These are phyloP conservation scores for Fusarium coicis DNA, from an alignment of 2,329 filamentous ascomycete species.

Conservation along the genomic window DNA sequence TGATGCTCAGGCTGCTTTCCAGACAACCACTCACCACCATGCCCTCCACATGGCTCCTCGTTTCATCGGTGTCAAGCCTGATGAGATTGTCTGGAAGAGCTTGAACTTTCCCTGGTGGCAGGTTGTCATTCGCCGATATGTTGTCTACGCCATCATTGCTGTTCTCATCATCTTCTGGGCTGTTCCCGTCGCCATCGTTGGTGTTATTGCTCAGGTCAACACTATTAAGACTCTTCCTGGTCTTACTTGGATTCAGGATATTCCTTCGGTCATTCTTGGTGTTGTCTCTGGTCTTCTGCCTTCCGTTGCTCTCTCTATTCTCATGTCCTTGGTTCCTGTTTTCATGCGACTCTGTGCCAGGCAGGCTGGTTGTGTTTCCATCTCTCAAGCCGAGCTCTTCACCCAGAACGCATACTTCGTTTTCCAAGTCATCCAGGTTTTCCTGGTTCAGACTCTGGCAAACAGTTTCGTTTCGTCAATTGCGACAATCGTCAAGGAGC, in stretches of 20 bases:
- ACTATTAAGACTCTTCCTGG: slow-evolving; percentile 75
- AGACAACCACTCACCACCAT: slow-evolving; percentile 83
- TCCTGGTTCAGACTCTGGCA: slow-evolving; percentile 84
- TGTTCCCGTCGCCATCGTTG: slow-evolving; percentile 80
- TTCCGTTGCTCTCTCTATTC: slow-evolving; percentile 77
- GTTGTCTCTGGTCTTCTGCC: slow-evolving; percentile 87
- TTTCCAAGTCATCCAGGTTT: slow-evolving; percentile 94
- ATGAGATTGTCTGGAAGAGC: slow-evolving; percentile 88
- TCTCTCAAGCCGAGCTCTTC: slow-evolving; percentile 84
- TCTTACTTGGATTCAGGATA: slow-evolving; percentile 76
- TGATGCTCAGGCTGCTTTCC: slow-evolving; percentile 86
- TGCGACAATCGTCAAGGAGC: slow-evolving; percentile 70
- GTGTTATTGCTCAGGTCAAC: slow-evolving; percentile 84
- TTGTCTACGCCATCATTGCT: slow-evolving; percentile 73
- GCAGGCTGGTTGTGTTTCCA: slow-evolving; percentile 80
- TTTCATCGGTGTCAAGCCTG: slow-evolving; percentile 82
- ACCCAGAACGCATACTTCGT: slow-evolving; percentile 93
- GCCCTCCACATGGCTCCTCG: slow-evolving; percentile 86
- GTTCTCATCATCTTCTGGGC: slow-evolving; percentile 88
- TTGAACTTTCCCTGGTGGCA: slow-evolving; percentile 78
- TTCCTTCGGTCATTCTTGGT: slow-evolving; percentile 77
- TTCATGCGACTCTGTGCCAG: slow-evolving; percentile 76
- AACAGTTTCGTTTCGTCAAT: slow-evolving; percentile 80
- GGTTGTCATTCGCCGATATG: slow-evolving; percentile 74
- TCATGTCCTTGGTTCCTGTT: slow-evolving; percentile 84